Conservation (phyloP, 2,329 filamentous ascomycete species). For the Escovopsis sp. region DNA sequence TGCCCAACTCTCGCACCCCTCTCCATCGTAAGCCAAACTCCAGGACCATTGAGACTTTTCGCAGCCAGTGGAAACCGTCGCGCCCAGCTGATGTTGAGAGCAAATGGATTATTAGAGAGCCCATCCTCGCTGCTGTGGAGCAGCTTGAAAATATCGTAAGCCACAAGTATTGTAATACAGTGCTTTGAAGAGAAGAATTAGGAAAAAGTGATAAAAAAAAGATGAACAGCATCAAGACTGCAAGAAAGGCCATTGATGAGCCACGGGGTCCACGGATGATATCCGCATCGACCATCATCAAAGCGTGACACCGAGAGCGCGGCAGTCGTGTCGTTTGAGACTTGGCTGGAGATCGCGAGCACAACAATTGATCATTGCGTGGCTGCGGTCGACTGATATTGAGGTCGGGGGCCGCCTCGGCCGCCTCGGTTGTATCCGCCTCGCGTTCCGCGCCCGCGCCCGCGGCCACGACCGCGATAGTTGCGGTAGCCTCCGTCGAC, state of each 20-base stretch:
- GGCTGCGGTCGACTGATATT: constrained; percentile 16
- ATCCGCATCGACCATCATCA: no score
- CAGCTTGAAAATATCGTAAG: constrained; percentile 4
- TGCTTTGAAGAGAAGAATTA: constrained; percentile 1
- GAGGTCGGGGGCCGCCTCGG: constrained; percentile 21
- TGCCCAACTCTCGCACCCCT: constrained; percentile 3
- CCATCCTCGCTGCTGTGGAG: neutral
- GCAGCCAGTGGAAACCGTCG: constrained; percentile 6
- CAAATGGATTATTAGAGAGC: constrained; percentile 3
- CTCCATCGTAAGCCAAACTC: constrained; percentile 13
- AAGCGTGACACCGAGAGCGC: neutral
- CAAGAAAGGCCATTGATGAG: no score
- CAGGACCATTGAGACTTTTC: constrained; percentile 5
- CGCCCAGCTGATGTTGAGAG: constrained; percentile 7
- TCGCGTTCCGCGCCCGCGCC: constrained; percentile 41
- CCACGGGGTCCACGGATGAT: no score
- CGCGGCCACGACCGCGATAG: constrained; percentile 67
- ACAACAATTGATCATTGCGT: constrained; percentile 7
- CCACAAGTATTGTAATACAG: constrained; percentile 17
- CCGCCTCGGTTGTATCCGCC: constrained; percentile 26
- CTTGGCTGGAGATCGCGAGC: neutral
- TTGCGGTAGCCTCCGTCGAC: constrained; percentile 71
- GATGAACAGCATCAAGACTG: no score
- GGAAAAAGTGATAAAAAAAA: neutral
- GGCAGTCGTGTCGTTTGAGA: neutral